Evolutionary conservation across 768 basidiomycete genomes (phyloP).

Genomic region (Sistotremastrum niveocremeum): DNA sequence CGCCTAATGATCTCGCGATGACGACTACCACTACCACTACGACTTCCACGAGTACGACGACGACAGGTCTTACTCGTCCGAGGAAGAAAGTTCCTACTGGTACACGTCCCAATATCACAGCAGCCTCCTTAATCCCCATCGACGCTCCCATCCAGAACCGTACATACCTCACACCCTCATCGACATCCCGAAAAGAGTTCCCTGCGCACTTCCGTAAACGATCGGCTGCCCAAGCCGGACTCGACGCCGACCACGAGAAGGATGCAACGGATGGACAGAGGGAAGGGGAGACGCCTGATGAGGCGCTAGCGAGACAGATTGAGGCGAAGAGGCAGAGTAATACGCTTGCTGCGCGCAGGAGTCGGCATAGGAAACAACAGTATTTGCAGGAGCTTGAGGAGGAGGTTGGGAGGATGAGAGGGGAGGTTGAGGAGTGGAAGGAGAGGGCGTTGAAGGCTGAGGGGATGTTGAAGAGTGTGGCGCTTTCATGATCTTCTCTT

Average conservation of each 20-base stretch:
- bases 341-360: constrained; percentile 72
- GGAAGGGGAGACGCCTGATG: constrained; percentile 30
- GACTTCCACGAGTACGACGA: too few species aligned
- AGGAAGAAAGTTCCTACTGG: constrained; percentile 34
- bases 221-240: constrained; percentile 29
- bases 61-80: constrained; percentile 6
- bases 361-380: constrained; percentile 59
- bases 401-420: constrained; percentile 33
- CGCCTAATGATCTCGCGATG: too few species aligned
- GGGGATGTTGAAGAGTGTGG: constrained; percentile 42
- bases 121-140: constrained; percentile 48
- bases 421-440: constrained; percentile 52
- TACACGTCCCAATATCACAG: constrained; percentile 59
- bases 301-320: constrained; percentile 43
- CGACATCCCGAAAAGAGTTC: constrained; percentile 67
- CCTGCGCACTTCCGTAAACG: constrained; percentile 63
- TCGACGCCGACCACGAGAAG: constrained; percentile 37
- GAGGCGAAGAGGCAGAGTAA: constrained; percentile 73
- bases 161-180: constrained; percentile 56
- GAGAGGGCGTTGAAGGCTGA: constrained; percentile 33
- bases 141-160: constrained; percentile 73
- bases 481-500: constrained; percentile 42
- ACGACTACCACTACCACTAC: too few species aligned
- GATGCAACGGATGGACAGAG: constrained; percentile 25
- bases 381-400: constrained; percentile 56